phyloP scores from a whole-genome alignment of 202 grass and related monocot species.

The Zoysia matrella region DNA sequence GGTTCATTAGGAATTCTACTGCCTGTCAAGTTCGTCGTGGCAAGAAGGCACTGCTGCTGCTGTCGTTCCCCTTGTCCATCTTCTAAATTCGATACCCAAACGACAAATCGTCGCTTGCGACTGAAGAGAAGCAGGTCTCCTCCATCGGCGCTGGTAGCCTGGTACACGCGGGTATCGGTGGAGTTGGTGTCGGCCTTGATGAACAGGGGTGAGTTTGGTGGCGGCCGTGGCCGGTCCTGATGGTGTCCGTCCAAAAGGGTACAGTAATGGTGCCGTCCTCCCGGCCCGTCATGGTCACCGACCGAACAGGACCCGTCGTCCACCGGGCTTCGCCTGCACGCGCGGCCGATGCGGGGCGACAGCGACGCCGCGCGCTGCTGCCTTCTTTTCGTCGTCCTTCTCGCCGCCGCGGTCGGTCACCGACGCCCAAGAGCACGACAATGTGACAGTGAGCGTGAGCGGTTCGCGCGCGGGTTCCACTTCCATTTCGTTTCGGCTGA shows the following conservation, averaged over 20 bases:
- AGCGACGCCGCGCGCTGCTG: not conserved
- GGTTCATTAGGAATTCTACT: not conserved
- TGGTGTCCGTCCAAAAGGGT: not conserved
- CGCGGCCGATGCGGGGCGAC: slow-evolving; percentile 15
- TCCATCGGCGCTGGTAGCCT: too few species aligned
- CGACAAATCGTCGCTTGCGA: not conserved
- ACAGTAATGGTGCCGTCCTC: not conserved
- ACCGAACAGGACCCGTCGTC: slow-evolving; percentile 17
- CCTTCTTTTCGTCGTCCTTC: not conserved
- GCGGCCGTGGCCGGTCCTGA: slow-evolving; percentile 15
- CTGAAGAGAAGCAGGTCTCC: not conserved
- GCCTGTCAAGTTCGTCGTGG: not conserved
- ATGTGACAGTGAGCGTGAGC: too few species aligned
- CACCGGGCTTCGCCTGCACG: slow-evolving; percentile 18
- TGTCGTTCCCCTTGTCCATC: not conserved
- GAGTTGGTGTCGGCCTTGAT: slow-evolving; percentile 20
- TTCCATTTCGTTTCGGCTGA: not conserved
- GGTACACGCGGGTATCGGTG: not conserved
- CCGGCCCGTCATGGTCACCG: slow-evolving; percentile 21
- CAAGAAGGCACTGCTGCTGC: not conserved
- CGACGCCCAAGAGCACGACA: not conserved
- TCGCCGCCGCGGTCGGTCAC: slow-evolving; percentile 2
- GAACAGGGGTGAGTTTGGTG: slow-evolving; percentile 39
- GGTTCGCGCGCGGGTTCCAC: not conserved
- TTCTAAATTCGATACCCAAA: not conserved